These are phyloP conservation scores for Fusarium protoensiforme DNA, from an alignment of 2,329 filamentous ascomycete genomes.

Conservation along the genomic window DNA sequence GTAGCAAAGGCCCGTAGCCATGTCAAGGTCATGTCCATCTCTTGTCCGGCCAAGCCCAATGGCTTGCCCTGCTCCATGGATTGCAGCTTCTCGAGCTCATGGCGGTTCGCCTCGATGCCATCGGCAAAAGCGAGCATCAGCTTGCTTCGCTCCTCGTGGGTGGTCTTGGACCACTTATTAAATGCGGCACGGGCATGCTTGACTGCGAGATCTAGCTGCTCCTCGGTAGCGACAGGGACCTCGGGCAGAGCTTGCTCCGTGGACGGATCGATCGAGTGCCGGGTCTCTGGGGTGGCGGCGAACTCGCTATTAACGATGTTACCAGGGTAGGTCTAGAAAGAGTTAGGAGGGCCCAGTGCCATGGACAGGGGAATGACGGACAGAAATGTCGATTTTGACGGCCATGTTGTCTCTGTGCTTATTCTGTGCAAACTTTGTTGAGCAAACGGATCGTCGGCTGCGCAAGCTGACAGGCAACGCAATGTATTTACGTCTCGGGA, in stretches of 20 bases:
- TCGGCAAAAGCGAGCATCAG: conserved; percentile 42
- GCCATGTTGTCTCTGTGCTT: background rate
- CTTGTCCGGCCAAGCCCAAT: conserved; percentile 14
- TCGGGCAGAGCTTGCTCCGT: conserved; percentile 47
- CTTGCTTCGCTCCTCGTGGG: conserved; percentile 38
- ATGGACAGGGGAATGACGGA: background rate
- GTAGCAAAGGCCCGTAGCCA: background rate
- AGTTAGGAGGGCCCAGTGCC: background rate
- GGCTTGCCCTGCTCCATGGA: conserved; percentile 43
- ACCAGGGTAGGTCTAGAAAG: conserved; percentile 5
- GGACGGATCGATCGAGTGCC: conserved; percentile 43
- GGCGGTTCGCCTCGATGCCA: conserved; percentile 38
- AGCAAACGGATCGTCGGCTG: background rate
- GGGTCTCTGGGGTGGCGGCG: conserved; percentile 25
- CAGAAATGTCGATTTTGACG: background rate
- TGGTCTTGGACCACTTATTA: conserved; percentile 43
- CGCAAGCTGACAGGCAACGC: background rate
- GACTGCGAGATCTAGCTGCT: conserved; percentile 46
- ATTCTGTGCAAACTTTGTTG: background rate
- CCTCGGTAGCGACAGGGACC: conserved; percentile 41
- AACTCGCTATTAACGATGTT: conserved; percentile 50
- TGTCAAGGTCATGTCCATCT: conserved; percentile 3
- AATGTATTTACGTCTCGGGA: background rate
- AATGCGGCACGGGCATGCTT: conserved; percentile 42
- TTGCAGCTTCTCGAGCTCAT: conserved; percentile 37